Evolutionary conservation across 176 grass and related monocot species (phyloP).

Genomic region (Juncus effusus): DNA sequence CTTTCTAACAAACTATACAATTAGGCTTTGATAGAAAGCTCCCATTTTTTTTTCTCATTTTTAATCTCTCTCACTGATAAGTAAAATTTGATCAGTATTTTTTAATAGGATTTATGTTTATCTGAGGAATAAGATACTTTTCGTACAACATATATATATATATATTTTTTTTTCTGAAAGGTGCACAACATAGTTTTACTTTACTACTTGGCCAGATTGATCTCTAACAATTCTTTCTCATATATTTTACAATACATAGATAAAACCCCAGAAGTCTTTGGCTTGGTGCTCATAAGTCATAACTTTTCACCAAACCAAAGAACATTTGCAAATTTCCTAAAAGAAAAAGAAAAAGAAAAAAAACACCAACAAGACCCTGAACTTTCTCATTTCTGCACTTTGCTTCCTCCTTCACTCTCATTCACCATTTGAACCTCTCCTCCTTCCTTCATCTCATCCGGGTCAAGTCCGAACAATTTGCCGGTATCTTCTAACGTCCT

Average conservation of each 20-base stretch:
- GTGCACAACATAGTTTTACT: too few species aligned
- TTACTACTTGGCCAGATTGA: too few species aligned
- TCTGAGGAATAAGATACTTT: too few species aligned
- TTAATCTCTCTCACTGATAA: too few species aligned
- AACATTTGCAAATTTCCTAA: constrained; percentile 3
- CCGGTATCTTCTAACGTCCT: constrained; percentile 56
- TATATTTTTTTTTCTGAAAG: too few species aligned
- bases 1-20: constrained; percentile 3
- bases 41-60: constrained; percentile 3
- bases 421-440: constrained; percentile 48
- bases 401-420: constrained; percentile 22
- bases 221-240: too few species aligned
- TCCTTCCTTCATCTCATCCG: constrained; percentile 15
- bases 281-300: neutral
- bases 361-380: neutral
- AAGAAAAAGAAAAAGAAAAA: constrained; percentile 2
- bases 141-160: too few species aligned
- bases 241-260: too few species aligned
- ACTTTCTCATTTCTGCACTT: constrained; percentile 23
- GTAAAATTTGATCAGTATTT: too few species aligned
- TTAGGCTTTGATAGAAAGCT: neutral
- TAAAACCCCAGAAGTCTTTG: constrained; percentile 6
- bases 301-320: constrained; percentile 9
- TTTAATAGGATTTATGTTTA: too few species aligned
- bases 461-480: constrained; percentile 49